Percentiles rank a stretch among this genome's conserved stretches.
Evolutionary conservation across 2,329 filamentous ascomycete genomes (phyloP).

Genomic region (Rachicladosporium sp.): DNA sequence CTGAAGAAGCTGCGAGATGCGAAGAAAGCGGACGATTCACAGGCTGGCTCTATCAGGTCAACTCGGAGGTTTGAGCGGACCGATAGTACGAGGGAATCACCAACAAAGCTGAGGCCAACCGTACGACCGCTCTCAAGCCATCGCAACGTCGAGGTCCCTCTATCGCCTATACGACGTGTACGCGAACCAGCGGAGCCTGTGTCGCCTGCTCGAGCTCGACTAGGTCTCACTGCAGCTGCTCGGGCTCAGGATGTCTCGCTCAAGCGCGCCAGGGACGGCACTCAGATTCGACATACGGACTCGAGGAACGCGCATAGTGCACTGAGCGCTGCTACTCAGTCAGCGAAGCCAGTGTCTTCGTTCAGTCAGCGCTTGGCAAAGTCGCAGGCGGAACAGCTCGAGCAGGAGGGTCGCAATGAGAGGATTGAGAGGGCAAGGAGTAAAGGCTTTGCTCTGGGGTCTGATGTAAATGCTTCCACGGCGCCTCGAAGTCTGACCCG

Average conservation of each 20-base stretch:
- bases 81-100: constrained; percentile 1
- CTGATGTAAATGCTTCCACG: background rate
- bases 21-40: background rate
- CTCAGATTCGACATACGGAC: constrained; percentile 1
- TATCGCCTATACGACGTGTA: constrained; percentile 49
- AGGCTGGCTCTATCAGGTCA: too few species aligned
- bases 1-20: constrained; percentile 66
- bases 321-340: background rate
- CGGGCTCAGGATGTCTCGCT: constrained; percentile 72
- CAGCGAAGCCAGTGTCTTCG: constrained; percentile 2
- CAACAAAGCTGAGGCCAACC: constrained; percentile 1
- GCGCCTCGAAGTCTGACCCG: background rate
- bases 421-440: constrained; percentile 32
- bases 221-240: constrained; percentile 84
- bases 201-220: constrained; percentile 65
- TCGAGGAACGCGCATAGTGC: too few species aligned
- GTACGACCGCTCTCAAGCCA: constrained; percentile 1
- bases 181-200: constrained; percentile 42
- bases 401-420: constrained; percentile 32
- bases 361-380: constrained; percentile 82
- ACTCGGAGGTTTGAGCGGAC: background rate
- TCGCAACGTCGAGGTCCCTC: constrained; percentile 56
- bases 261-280: constrained; percentile 47
- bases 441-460: constrained; percentile 16
- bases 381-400: constrained; percentile 37